phyloP scores from a whole-genome alignment of 169 alveolate genomes.

The Cardiosporidium cionae region DNA sequence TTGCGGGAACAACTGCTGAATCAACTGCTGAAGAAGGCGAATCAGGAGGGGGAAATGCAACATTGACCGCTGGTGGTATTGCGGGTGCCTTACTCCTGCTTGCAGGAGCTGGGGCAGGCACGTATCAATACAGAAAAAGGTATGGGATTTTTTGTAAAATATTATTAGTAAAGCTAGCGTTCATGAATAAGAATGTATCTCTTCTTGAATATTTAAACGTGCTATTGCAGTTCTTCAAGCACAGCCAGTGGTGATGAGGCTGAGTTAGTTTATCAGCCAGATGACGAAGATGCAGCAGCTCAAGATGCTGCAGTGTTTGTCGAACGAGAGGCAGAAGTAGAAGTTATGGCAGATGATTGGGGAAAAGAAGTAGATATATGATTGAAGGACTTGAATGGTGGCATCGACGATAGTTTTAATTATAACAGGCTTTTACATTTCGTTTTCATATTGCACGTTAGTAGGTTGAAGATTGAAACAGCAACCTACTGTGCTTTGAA shows the following conservation, averaged over 20 bases:
- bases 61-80: background rate
- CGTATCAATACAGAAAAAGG: background rate
- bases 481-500: too few relatives aligned
- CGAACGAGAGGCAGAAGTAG: background rate
- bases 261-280: background rate
- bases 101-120: background rate
- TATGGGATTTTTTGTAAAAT: background rate
- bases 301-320: background rate
- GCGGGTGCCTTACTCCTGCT: background rate
- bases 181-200: background rate
- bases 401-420: too few relatives aligned
- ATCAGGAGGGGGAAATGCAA: background rate
- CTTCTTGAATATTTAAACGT: too few relatives aligned
- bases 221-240: too few relatives aligned
- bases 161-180: background rate
- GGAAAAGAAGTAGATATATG: too few relatives aligned
- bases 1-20: background rate
- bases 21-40: background rate
- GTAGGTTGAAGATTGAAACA: too few relatives aligned
- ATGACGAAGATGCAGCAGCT: background rate
- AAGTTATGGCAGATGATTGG: too few relatives aligned
- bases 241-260: background rate
- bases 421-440: too few relatives aligned
- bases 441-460: too few relatives aligned
- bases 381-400: too few relatives aligned